Percentiles rank a stretch among this genome's conserved stretches.
These are phyloP conservation scores for Yamadazyma atmosphaerica DNA, from an alignment of 1,139 yeast species.

Conservation along the genomic window DNA sequence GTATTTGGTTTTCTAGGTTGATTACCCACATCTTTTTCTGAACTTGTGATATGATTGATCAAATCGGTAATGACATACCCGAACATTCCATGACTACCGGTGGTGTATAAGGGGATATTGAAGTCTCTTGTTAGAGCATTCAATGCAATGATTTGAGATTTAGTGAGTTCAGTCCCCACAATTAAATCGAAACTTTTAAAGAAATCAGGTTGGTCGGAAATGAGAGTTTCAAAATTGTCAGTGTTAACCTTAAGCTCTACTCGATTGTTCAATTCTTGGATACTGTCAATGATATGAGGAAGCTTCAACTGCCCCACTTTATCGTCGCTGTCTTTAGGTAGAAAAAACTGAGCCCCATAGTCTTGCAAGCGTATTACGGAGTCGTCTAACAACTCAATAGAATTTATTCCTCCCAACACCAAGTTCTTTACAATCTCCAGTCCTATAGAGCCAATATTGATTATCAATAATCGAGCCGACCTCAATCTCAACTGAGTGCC, in stretches of 20 bases:
- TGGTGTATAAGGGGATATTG: constrained; percentile 64
- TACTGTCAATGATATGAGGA: constrained; percentile 52
- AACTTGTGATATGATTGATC: constrained; percentile 55
- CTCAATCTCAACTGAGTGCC: constrained; percentile 85
- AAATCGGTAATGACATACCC: constrained; percentile 84
- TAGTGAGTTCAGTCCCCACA: constrained; percentile 68
- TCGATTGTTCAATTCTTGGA: constrained; percentile 75
- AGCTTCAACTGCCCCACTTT: constrained; percentile 53
- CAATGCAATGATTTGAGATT: constrained; percentile 39
- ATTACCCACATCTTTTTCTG: constrained; percentile 48
- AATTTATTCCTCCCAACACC: constrained; percentile 86
- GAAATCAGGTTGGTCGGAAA: constrained; percentile 31
- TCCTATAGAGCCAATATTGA: constrained; percentile 72
- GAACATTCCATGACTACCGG: constrained; percentile 76
- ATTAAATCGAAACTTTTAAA: constrained; percentile 67
- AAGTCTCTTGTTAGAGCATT: constrained; percentile 57
- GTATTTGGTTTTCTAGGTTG: constrained; percentile 46
- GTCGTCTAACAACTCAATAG: constrained; percentile 68
- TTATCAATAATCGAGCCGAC: constrained; percentile 65
- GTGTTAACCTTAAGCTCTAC: constrained; percentile 56
- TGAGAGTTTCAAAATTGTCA: constrained; percentile 25
- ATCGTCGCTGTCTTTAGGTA: constrained; percentile 50
- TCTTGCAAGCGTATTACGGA: constrained; percentile 60
- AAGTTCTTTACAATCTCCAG: constrained; percentile 82
- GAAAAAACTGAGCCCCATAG: constrained; percentile 75